Evolutionary conservation across 768 basidiomycete species (phyloP).

Genomic region (Pisolithus tinctorius): DNA sequence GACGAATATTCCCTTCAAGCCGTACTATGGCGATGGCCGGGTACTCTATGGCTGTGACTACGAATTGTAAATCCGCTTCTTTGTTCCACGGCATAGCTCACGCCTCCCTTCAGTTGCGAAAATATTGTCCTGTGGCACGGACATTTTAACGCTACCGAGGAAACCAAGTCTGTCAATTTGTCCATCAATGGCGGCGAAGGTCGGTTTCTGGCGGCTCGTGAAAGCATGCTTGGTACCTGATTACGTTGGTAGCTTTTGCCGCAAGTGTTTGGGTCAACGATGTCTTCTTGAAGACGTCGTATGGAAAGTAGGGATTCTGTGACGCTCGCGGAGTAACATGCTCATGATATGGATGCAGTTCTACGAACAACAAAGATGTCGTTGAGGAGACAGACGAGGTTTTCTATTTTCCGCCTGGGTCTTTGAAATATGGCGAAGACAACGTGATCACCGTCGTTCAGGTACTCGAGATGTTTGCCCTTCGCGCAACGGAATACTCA

Average conservation of each 20-base stretch:
- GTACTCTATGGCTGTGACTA: slow-evolving; percentile 86
- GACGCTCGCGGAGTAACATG: background rate
- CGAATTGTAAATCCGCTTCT: slow-evolving; percentile 52
- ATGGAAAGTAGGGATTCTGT: slow-evolving; percentile 52
- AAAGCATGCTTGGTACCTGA: background rate
- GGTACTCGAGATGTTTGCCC: slow-evolving; percentile 29
- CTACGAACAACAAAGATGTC: slow-evolving; percentile 56
- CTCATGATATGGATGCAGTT: slow-evolving; percentile 32
- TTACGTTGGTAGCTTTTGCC: slow-evolving; percentile 50
- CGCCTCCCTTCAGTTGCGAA: slow-evolving; percentile 53
- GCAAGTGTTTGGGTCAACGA: slow-evolving; percentile 79
- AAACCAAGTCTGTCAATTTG: slow-evolving; percentile 59
- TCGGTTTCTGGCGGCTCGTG: slow-evolving; percentile 14
- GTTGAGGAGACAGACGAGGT: slow-evolving; percentile 62
- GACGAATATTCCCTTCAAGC: slow-evolving; percentile 67
- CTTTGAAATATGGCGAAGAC: slow-evolving; percentile 45
- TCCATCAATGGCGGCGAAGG: slow-evolving; percentile 80
- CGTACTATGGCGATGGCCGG: slow-evolving; percentile 66
- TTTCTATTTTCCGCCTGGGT: slow-evolving; percentile 54
- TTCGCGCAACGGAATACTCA: background rate
- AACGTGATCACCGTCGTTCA: slow-evolving; percentile 78
- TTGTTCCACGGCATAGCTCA: background rate
- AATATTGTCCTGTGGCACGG: slow-evolving; percentile 79
- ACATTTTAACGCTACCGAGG: slow-evolving; percentile 60
- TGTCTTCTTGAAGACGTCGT: slow-evolving; percentile 63